Percentiles rank a stretch among this genome's conserved stretches.
Conservation (phyloP, 2,329 filamentous ascomycete genomes). For the Monilinia laxa region DNA sequence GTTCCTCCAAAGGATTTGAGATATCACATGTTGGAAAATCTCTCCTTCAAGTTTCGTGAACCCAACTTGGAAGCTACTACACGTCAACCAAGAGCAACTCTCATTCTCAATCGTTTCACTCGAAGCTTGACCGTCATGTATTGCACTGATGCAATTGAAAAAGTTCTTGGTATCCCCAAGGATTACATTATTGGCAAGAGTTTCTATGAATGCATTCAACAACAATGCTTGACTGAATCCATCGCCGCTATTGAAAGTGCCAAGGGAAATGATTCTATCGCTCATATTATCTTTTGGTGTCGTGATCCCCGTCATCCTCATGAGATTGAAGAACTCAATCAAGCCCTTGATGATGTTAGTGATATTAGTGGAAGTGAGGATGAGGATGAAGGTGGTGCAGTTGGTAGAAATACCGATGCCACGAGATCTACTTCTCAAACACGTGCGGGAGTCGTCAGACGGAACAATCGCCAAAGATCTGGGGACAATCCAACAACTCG, state of each 20-base stretch:
- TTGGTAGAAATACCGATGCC: conserved; percentile 38
- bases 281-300: conserved; percentile 84
- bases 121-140: conserved; percentile 83
- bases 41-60: conserved; percentile 76
- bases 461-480: conserved; percentile 24
- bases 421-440: conserved; percentile 36
- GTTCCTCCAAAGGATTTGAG: conserved; percentile 79
- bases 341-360: conserved; percentile 44
- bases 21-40: conserved; percentile 85
- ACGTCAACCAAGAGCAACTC: conserved; percentile 77
- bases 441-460: conserved; percentile 27
- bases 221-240: conserved; percentile 73
- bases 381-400: conserved; percentile 36
- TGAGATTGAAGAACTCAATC: conserved; percentile 47
- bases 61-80: conserved; percentile 54
- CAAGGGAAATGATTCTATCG: conserved; percentile 88
- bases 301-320: conserved; percentile 64
- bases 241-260: conserved; percentile 78
- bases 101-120: conserved; percentile 85
- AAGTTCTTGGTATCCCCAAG: conserved; percentile 72
- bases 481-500: conserved; percentile 30
- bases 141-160: conserved; percentile 71
- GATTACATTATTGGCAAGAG: conserved; percentile 71
- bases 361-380: conserved; percentile 49
- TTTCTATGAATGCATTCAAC: conserved; percentile 84